These are phyloP conservation scores for Homolaphlyctis polyrhiza DNA, from an alignment of 371 early-diverging fungal species.

Conservation along the genomic window DNA sequence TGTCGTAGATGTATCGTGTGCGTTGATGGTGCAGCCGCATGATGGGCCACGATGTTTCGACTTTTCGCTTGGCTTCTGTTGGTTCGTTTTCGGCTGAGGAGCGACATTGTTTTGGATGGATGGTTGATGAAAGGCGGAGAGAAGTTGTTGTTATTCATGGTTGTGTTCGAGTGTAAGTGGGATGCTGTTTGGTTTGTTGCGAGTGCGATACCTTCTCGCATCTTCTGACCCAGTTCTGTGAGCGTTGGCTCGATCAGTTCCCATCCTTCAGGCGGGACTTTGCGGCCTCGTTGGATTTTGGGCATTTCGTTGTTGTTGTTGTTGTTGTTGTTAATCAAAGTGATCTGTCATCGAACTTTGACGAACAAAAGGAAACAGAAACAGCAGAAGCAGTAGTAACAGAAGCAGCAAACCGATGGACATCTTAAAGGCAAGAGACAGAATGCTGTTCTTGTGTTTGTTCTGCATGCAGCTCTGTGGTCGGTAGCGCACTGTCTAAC, in stretches of 20 bases:
- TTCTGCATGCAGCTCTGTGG: no score
- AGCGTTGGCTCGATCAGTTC: conserved; percentile 94
- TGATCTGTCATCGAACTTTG: no score
- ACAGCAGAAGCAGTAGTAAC: no score
- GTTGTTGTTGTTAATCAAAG: neutral
- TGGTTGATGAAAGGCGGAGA: neutral
- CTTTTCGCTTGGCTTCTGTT: conserved; percentile 90
- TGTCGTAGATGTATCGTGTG: conserved; percentile 91
- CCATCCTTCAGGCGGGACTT: conserved; percentile 90
- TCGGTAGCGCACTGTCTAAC: no score
- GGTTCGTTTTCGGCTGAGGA: conserved; percentile 96
- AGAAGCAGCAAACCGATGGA: no score
- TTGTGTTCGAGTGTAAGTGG: no score
- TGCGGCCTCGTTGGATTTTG: conserved; percentile 15
- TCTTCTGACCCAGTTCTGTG: conserved; percentile 83
- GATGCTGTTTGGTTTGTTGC: no score
- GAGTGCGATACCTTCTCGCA: conserved; percentile 87
- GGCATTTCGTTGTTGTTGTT: neutral
- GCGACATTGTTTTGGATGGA: conserved; percentile 6
- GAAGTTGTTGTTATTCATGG: no score
- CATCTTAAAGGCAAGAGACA: no score
- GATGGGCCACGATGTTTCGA: conserved; percentile 92
- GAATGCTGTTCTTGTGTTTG: no score
- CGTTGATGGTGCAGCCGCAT: conserved; percentile 97
- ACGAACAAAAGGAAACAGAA: no score